phyloP scores from a whole-genome alignment of 352 stramenopile genomes.

The Globisporangium emineosum region DNA sequence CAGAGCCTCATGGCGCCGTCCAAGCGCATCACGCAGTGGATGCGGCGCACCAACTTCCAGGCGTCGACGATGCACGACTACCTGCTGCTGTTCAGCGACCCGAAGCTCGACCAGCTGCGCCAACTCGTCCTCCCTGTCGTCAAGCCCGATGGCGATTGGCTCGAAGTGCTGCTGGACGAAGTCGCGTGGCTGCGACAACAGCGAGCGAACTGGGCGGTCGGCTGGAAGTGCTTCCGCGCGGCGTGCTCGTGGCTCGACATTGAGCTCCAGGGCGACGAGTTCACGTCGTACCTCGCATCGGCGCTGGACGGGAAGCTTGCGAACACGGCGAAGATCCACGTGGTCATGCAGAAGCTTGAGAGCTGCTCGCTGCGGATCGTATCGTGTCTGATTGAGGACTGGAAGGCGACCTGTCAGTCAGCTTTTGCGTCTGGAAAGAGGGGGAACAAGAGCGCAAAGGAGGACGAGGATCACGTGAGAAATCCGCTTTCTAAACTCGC shows the following conservation, averaged over 20 bases:
- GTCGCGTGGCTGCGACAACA: constrained; percentile 24
- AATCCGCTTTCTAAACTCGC: constrained; percentile 14
- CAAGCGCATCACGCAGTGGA: constrained; percentile 21
- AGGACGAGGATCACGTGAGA: background rate
- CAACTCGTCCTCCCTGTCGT: constrained; percentile 6
- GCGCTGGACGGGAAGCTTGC: constrained; percentile 61
- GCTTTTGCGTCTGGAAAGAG: background rate
- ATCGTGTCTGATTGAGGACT: constrained; percentile 42
- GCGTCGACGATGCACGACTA: constrained; percentile 22
- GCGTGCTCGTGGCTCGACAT: constrained; percentile 61
- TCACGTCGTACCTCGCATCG: constrained; percentile 38
- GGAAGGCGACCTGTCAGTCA: constrained; percentile 23
- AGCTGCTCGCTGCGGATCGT: constrained; percentile 23
- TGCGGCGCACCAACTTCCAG: constrained; percentile 12
- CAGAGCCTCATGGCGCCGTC: constrained; percentile 14
- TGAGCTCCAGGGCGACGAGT: constrained; percentile 22
- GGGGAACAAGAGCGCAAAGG: background rate
- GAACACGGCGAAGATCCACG: constrained; percentile 26
- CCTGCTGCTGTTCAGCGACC: constrained; percentile 33
- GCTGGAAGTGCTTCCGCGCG: constrained; percentile 66
- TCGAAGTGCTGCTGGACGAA: constrained; percentile 30
- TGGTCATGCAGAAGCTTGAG: constrained; percentile 35
- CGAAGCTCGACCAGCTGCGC: constrained; percentile 20
- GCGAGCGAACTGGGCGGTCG: constrained; percentile 42
- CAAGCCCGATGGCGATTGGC: constrained; percentile 22